These are phyloP conservation scores for Colletotrichum karsti DNA, from an alignment of 2,329 filamentous ascomycete genomes.

Conservation along the genomic window DNA sequence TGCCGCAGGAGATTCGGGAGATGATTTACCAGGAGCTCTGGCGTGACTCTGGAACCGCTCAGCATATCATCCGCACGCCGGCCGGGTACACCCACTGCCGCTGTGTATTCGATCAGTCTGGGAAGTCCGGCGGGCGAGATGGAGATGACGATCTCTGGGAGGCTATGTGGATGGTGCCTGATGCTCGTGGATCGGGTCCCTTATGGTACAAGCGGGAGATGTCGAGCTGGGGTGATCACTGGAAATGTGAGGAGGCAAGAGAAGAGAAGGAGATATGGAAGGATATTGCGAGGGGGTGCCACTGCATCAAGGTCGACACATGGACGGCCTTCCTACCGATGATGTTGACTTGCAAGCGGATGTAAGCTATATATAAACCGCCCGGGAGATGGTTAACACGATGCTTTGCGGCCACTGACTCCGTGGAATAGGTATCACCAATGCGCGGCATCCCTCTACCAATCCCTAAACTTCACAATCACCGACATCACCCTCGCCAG, in stretches of 20 bases:
- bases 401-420: not conserved
- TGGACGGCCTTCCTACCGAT: constrained; percentile 14
- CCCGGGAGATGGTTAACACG: too few species aligned
- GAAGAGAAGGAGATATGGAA: constrained; percentile 12
- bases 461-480: constrained; percentile 8
- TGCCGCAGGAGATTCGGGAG: constrained; percentile 13
- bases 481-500: constrained; percentile 15
- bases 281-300: not conserved
- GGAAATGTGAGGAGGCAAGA: constrained; percentile 19
- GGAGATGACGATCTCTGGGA: not conserved
- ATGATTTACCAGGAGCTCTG: constrained; percentile 20
- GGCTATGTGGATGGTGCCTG: constrained; percentile 14
- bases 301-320: not conserved
- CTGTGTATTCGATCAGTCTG: not conserved
- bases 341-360: constrained; percentile 19
- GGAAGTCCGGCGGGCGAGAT: not conserved
- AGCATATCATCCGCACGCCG: constrained; percentile 11
- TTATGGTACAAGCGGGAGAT: constrained; percentile 21
- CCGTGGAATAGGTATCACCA: not conserved
- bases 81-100: constrained; percentile 11
- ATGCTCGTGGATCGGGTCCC: not conserved
- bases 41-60: constrained; percentile 7
- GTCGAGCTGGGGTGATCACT: constrained; percentile 21
- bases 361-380: not conserved
- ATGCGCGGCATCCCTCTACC: constrained; percentile 4